phyloP scores from a whole-genome alignment of 768 basidiomycete species.

The Serendipita sp. region DNA sequence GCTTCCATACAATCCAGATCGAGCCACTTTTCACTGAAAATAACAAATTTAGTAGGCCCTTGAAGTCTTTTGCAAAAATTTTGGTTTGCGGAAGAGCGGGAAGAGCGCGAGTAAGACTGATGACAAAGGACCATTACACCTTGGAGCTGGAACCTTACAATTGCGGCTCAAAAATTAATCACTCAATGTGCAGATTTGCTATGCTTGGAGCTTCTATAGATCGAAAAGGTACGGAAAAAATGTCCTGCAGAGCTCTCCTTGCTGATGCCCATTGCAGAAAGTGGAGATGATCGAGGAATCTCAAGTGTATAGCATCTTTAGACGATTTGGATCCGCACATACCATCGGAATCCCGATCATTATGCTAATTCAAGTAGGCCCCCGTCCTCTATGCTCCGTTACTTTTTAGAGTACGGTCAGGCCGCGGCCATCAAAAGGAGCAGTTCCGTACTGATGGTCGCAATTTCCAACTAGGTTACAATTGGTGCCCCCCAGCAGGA shows the following conservation, averaged over 20 bases:
- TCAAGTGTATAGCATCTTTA: constrained; percentile 39
- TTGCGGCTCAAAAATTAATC: constrained; percentile 28
- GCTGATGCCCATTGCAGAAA: constrained; percentile 29
- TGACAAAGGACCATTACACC: no score
- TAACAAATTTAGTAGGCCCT: no score
- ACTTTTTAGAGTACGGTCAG: no score
- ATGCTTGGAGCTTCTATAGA: constrained; percentile 77
- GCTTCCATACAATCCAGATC: no score
- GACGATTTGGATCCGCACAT: constrained; percentile 36
- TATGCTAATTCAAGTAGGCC: constrained; percentile 50
- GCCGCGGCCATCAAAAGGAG: not conserved
- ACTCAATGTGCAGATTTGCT: constrained; percentile 49
- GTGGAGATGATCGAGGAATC: constrained; percentile 50
- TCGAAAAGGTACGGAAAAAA: constrained; percentile 64
- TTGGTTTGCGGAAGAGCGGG: no score
- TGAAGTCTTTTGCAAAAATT: no score
- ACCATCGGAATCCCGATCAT: constrained; percentile 64
- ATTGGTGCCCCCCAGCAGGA: constrained; percentile 45
- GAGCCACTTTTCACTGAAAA: no score
- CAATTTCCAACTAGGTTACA: constrained; percentile 36
- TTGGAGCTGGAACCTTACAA: no score
- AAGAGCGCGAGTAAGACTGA: no score
- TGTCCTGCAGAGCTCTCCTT: constrained; percentile 52
- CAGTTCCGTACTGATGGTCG: not conserved
- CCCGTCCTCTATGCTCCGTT: no score